Evolutionary conservation across 306 rosid genomes (phyloP), one percentile per base, ranked within the genome.

Genomic region (Nissolia schottii): DNA sequence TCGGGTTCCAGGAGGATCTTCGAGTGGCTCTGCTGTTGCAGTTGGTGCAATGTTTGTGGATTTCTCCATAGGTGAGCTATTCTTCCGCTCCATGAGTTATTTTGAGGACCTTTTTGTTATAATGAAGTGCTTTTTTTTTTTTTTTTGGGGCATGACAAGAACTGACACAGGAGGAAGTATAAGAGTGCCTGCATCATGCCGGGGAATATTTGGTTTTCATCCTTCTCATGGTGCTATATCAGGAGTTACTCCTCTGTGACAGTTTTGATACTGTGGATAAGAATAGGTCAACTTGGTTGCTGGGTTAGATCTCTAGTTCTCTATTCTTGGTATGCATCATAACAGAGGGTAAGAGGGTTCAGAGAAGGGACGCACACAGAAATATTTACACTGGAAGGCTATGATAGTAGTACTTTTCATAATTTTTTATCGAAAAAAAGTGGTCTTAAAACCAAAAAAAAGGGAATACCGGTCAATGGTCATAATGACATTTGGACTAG

Each of bases 161-260:
- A 88, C 97, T 14, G 97, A 94, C 61, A 94, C 97, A 1, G 99
- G 96, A 66, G 99, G 89, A 62, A 94, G 99, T 81, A 86, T 94
- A 27, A 91, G 99, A 82, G 87, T 91, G 49, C 97, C 97, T 15
- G 92, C 99, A 65, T 86, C 99, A 1, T 85, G 86, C 48, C 91
- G 99, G 77, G 92, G 99, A 73, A 88, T 89, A 81, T 85, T 89
- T 23, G 99, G 99, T 48, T 87, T 94, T 66, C 90, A 96, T 64
- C 96, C 99, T 67, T 89, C 99, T 64, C 97, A 86, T 50, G 92
- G 74, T 59, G 76, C 74, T 72, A 49, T 94, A 70, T 62, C 81
- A 7, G 95, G 96, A 76, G 96, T 89, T 51, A 77, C 53, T 67
- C 99, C 99, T 24, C 71, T 91, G 97, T 85, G 97, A 22, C 99